These are phyloP conservation scores for Mycena pura DNA, from an alignment of 768 basidiomycete species.

Conservation along the genomic window DNA sequence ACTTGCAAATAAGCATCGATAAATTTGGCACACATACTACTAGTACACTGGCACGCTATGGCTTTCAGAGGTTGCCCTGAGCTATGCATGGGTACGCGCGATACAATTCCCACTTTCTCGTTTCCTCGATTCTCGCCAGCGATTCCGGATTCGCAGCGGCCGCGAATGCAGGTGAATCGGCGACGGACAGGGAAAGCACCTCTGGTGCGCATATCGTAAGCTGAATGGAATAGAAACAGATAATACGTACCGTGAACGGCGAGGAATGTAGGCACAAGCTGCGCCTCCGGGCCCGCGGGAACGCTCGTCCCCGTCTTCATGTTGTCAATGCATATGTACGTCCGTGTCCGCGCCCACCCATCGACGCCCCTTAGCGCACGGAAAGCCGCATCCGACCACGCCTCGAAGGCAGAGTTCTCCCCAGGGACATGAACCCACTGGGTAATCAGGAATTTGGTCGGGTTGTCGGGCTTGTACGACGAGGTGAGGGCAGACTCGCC, in stretches of 20 bases:
- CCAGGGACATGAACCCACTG: slow-evolving; percentile 35
- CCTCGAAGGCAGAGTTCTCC: slow-evolving; percentile 21
- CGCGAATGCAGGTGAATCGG: slow-evolving; percentile 24
- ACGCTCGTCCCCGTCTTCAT: slow-evolving; percentile 42
- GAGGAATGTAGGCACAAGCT: slow-evolving; percentile 44
- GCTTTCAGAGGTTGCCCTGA: slow-evolving; percentile 41
- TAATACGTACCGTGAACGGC: slow-evolving; percentile 46
- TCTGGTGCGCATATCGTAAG: slow-evolving; percentile 24
- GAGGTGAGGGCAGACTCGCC: slow-evolving; percentile 40
- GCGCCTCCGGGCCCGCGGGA: slow-evolving; percentile 36
- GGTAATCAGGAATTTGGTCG: slow-evolving; percentile 39
- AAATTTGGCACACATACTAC: neutral
- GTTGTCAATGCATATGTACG: slow-evolving; percentile 49
- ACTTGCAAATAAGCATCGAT: neutral
- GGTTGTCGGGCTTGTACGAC: slow-evolving; percentile 39
- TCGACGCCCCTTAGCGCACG: slow-evolving; percentile 28
- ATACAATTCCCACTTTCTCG: slow-evolving; percentile 51
- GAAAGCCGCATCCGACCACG: slow-evolving; percentile 33
- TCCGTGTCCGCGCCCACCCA: slow-evolving; percentile 49
- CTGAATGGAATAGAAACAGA: neutral
- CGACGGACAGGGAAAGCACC: slow-evolving; percentile 22
- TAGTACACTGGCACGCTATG: neutral
- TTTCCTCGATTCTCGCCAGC: slow-evolving; percentile 30
- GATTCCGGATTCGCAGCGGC: slow-evolving; percentile 20
- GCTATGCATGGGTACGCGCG: slow-evolving; percentile 55